Evolutionary conservation across 1,284 basidiomycete species (phyloP).

Genomic region (Moniliophthora roreri): DNA sequence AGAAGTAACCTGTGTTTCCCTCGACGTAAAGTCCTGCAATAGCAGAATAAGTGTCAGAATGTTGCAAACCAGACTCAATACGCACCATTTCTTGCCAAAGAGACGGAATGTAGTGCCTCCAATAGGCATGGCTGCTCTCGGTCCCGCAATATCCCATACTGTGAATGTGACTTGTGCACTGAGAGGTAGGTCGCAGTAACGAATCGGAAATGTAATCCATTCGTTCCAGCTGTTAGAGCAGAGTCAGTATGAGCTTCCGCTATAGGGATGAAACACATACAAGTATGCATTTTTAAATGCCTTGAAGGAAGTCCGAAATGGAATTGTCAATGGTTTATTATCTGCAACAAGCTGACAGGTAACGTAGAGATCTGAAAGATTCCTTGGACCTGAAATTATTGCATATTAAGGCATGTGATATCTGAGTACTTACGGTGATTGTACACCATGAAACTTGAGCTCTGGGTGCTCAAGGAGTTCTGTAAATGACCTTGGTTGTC

Average conservation of each 20-base stretch:
- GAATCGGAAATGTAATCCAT: conserved; percentile 87
- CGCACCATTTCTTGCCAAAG: conserved; percentile 89
- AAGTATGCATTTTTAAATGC: conserved; percentile 83
- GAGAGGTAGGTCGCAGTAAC: conserved; percentile 88
- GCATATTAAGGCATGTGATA: conserved; percentile 9
- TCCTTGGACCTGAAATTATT: conserved; percentile 46
- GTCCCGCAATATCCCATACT: conserved; percentile 90
- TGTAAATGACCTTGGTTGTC: conserved; percentile 69
- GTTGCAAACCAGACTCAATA: conserved; percentile 5
- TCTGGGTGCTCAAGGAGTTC: conserved; percentile 80
- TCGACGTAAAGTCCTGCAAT: conserved; percentile 78
- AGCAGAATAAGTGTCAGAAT: conserved; percentile 9
- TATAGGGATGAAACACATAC: conserved; percentile 40
- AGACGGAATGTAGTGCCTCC: conserved; percentile 90
- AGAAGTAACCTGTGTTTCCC: conserved; percentile 89
- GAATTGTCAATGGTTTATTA: conserved; percentile 90
- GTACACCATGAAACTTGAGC: conserved; percentile 75
- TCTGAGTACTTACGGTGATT: conserved; percentile 60
- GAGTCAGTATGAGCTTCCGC: conserved; percentile 9
- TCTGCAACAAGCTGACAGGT: conserved; percentile 90
- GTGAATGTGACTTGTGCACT: conserved; percentile 91
- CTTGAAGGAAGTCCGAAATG: conserved; percentile 91
- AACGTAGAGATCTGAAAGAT: conserved; percentile 88
- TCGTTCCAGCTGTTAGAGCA: conserved; percentile 86
- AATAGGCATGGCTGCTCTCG: conserved; percentile 72